Evolutionary conservation across 371 early-diverging fungal genomes (phyloP), one percentile per base, ranked within the genome.

Genomic region (Saksenaea vasiformis): DNA sequence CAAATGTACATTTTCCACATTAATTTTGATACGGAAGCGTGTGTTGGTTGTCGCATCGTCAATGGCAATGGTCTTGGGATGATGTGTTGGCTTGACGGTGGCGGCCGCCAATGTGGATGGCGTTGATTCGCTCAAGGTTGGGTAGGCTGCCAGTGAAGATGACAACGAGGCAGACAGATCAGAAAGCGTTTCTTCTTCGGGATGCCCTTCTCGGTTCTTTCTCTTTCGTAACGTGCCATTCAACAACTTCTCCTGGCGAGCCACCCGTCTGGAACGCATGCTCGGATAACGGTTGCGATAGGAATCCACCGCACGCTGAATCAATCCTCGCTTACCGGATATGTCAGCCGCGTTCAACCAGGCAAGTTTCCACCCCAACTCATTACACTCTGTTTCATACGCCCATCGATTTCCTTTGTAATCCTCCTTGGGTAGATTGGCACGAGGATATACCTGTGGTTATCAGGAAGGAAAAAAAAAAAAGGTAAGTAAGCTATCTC

Each of bases 261-360:
- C 86, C n/a, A 94, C 89, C 22, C 95, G 85, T 53, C 94, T 84
- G 19, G 90, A 91, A 57, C 93, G 84, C 73, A 90, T 85, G 44
- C 88, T 90, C 17, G 93, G 91, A 66, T 90, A 89, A 14, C 93
- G 88, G 65, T 95, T 93, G 53, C 97, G 87, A 66, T 93, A 98
- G 28, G 92, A 93, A 72, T 98, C 98, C 0, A 98, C 98, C 1
- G 97, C 96, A 1, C 98, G 85, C 75, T 98, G 98, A 54, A 98
- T 85, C 44, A 97, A 81, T 13, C 98, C 98, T 27, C 97, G 89
- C 57, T 93, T 92, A 11, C 91, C 96, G 35, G 90, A 86, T 47
- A 96, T 86, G 56, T 92, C 83, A 22, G 81, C 79, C n/a, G 84
- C 87, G 74, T 98, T 98, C n/a, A 95, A 76, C 71, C 88, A 94